A percentile compares a stretch with the other conserved stretches of the same genome.
Conservation (phyloP, 768 basidiomycete species). For the Mycena pura region DNA sequence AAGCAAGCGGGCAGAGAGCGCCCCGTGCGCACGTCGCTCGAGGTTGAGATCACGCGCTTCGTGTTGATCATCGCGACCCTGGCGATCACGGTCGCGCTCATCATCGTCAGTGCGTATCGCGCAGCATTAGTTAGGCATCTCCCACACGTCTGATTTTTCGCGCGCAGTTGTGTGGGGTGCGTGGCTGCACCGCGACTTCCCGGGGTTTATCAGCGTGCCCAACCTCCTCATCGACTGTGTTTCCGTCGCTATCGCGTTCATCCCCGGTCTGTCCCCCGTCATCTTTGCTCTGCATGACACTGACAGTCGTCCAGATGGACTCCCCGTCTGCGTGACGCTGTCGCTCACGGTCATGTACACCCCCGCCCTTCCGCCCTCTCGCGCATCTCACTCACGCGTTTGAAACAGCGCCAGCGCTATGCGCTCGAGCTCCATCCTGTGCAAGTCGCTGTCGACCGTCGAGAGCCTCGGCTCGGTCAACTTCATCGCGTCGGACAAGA, state of each 20-base stretch:
- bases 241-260: too few species aligned
- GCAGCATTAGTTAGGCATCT: conserved; percentile 26
- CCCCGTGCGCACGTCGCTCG: conserved; percentile 52
- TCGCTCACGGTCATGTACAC: conserved; percentile 69
- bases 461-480: conserved; percentile 66
- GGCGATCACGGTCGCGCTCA: conserved; percentile 49
- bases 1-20: conserved; percentile 46
- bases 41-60: conserved; percentile 61
- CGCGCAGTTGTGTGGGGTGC: conserved; percentile 49
- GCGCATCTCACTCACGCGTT: too few species aligned
- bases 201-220: conserved; percentile 41
- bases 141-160: not conserved
- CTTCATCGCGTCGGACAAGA: conserved; percentile 68
- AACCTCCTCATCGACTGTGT: conserved; percentile 44
- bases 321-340: conserved; percentile 51
- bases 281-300: too few species aligned
- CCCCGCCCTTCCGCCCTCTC: too few species aligned
- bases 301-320: conserved; percentile 47
- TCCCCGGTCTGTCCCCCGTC: too few species aligned
- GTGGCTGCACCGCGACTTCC: conserved; percentile 46
- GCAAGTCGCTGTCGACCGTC: conserved; percentile 67
- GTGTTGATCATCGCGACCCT: conserved; percentile 57
- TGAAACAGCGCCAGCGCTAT: conserved; percentile 62
- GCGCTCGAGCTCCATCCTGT: conserved; percentile 67
- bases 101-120: conserved; percentile 60